phyloP scores from a whole-genome alignment of 176 grass and related monocot species.

The Aegilops umbellulata region DNA sequence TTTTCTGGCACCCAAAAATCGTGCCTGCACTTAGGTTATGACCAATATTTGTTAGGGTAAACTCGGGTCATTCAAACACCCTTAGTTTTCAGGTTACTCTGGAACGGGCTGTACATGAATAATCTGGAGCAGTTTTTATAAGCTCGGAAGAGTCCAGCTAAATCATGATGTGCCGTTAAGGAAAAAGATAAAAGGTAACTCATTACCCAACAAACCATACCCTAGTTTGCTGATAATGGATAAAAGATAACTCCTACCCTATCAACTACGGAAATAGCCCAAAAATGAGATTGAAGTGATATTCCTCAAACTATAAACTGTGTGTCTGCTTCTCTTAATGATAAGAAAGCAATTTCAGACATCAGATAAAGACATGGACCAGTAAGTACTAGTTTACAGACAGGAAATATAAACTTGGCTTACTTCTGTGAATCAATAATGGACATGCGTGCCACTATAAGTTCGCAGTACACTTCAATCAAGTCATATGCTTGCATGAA shows the following conservation, averaged over 20 bases:
- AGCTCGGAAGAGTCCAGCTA: not conserved
- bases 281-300: not conserved
- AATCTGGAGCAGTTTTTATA: not conserved
- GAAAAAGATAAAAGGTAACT: not conserved
- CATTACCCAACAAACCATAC: not conserved
- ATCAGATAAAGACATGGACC: slow-evolving; percentile 14
- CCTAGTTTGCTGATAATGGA: not conserved
- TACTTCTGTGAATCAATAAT: slow-evolving; percentile 99
- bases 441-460: slow-evolving; percentile 80
- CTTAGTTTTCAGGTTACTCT: not conserved
- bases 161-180: slow-evolving; percentile 1
- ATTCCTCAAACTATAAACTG: not conserved
- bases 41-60: not conserved
- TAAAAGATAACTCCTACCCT: not conserved
- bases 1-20: not conserved
- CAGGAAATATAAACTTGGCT: slow-evolving; percentile 6
- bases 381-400: slow-evolving; percentile 4
- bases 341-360: not conserved
- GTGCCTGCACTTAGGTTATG: not conserved
- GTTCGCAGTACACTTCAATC: slow-evolving; percentile 90
- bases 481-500: slow-evolving; percentile 88
- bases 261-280: not conserved
- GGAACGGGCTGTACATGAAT: not conserved
- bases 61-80: not conserved
- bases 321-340: not conserved